Evolutionary conservation across 148 eudicot species (phyloP).

Genomic region (Amaranthus hypochondriacus): DNA sequence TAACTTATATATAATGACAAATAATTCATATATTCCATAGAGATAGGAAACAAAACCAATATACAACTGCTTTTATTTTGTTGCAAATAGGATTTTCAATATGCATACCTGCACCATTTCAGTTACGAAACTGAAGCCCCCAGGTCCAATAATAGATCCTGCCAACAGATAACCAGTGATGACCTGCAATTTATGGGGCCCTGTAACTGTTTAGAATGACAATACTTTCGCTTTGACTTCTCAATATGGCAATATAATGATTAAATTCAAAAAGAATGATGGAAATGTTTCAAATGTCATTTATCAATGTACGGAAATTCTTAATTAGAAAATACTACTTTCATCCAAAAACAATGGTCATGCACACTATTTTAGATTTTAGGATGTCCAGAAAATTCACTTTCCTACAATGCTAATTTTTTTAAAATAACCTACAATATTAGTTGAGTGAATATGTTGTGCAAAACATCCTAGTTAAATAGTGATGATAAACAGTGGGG

Average conservation of each 20-base stretch:
- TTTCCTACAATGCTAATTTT: no score
- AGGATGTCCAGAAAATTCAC: background rate
- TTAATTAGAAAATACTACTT: background rate
- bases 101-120: constrained; percentile 95
- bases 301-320: background rate
- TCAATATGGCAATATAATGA: background rate
- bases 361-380: background rate
- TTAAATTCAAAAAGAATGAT: background rate
- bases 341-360: background rate
- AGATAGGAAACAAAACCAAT: background rate
- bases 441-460: background rate
- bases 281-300: background rate
- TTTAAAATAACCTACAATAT: background rate
- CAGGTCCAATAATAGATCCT: constrained; percentile 97
- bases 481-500: background rate
- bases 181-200: constrained; percentile 48
- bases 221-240: background rate
- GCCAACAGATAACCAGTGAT: constrained; percentile 95
- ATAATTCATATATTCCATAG: background rate
- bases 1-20: background rate
- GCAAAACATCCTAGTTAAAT: background rate
- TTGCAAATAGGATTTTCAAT: constrained; percentile 12
- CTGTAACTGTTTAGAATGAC: background rate
- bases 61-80: background rate
- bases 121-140: constrained; percentile 88